phyloP scores from a whole-genome alignment of 208 protist species.

The Zelonia costaricensis region DNA sequence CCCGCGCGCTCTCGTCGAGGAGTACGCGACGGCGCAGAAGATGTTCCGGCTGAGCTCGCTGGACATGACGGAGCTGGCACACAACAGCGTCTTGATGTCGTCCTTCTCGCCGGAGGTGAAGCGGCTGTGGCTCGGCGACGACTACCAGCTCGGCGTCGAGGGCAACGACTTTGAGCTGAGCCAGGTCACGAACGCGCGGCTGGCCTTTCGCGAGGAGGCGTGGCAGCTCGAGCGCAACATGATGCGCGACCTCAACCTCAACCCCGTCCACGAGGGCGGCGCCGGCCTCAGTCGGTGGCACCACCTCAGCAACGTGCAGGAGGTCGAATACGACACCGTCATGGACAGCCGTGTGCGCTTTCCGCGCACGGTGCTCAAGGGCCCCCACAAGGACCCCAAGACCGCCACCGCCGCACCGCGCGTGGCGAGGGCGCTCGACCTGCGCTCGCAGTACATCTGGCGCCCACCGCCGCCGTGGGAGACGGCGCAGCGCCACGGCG shows the following conservation, averaged over 20 bases:
- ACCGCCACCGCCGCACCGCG: slow-evolving; percentile 42
- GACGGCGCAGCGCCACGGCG: slow-evolving; percentile 50
- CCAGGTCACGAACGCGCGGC: slow-evolving; percentile 82
- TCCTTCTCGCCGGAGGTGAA: slow-evolving; percentile 79
- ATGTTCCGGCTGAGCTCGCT: slow-evolving; percentile 83
- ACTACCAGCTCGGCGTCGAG: slow-evolving; percentile 54
- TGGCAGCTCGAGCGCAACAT: slow-evolving; percentile 83
- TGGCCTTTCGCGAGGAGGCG: slow-evolving; percentile 85
- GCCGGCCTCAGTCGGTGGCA: slow-evolving; percentile 74
- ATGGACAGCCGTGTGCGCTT: slow-evolving; percentile 86
- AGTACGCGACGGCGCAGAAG: slow-evolving; percentile 91
- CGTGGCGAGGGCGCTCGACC: slow-evolving; percentile 68
- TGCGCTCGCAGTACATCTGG: slow-evolving; percentile 86
- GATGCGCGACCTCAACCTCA: slow-evolving; percentile 76
- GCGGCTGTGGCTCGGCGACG: slow-evolving; percentile 79
- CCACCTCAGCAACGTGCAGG: slow-evolving; percentile 77
- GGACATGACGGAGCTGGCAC: slow-evolving; percentile 89
- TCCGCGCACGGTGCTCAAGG: slow-evolving; percentile 85
- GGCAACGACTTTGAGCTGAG: slow-evolving; percentile 81
- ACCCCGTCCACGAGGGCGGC: slow-evolving; percentile 38
- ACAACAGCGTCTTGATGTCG: slow-evolving; percentile 87
- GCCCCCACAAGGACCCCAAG: slow-evolving; percentile 39
- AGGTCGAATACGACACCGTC: slow-evolving; percentile 88
- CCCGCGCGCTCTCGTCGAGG: slow-evolving; percentile 69
- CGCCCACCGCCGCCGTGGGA: slow-evolving; percentile 78